These are phyloP conservation scores for Globisporangium polare DNA, from an alignment of 352 stramenopile genomes.

Conservation along the genomic window DNA sequence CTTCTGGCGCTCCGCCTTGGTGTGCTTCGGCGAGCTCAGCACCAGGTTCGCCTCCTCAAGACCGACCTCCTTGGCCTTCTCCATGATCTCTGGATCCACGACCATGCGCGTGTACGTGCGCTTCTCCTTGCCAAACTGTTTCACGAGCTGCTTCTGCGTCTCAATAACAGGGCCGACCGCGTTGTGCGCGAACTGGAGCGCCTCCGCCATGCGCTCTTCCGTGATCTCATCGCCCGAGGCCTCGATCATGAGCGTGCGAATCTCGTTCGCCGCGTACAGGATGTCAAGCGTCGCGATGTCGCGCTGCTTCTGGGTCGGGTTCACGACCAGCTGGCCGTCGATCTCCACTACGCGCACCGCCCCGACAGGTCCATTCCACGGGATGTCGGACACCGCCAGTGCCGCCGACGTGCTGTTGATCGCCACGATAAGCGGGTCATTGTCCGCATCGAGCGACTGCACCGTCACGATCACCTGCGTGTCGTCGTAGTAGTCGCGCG, in stretches of 20 bases:
- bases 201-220: conserved; percentile 70
- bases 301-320: conserved; percentile 79
- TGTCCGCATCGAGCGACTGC: conserved; percentile 80
- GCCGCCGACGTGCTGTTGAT: conserved; percentile 88
- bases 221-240: conserved; percentile 71
- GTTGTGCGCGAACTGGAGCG: conserved; percentile 72
- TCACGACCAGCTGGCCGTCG: conserved; percentile 89
- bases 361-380: conserved; percentile 87
- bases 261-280: conserved; percentile 78
- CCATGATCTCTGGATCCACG: conserved; percentile 46
- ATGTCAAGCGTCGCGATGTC: conserved; percentile 75
- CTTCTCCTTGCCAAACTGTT: conserved; percentile 63
- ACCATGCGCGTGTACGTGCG: conserved; percentile 46
- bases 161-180: conserved; percentile 54
- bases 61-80: conserved; percentile 53
- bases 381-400: conserved; percentile 83
- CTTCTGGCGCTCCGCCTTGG: conserved; percentile 61
- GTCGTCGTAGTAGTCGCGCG: conserved; percentile 92
- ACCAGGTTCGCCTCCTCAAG: conserved; percentile 37
- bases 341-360: conserved; percentile 86
- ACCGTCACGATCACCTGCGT: conserved; percentile 93
- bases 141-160: conserved; percentile 52
- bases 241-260: conserved; percentile 88
- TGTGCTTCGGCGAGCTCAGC: conserved; percentile 27
- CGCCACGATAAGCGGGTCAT: conserved; percentile 85